Conservation (phyloP, 768 basidiomycete species). For the Phlegmacium glaucopus region DNA sequence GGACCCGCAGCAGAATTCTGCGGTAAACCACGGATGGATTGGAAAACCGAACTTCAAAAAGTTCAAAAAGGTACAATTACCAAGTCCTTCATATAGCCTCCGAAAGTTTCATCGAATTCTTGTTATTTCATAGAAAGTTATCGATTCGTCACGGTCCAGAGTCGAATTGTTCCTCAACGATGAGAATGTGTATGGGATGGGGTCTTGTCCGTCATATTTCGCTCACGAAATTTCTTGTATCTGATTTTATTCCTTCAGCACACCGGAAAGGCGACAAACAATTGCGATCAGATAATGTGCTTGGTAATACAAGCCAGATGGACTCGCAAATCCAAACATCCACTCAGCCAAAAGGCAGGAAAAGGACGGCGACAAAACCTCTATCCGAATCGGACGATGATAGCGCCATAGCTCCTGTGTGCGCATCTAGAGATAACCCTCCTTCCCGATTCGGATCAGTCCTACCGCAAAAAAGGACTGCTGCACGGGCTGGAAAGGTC, state of each 20-base stretch:
- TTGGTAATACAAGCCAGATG: conserved; percentile 15
- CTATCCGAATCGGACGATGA: conserved; percentile 32
- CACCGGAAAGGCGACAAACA: conserved; percentile 50
- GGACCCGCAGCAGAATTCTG: conserved; percentile 13
- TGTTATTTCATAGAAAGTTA: conserved; percentile 22
- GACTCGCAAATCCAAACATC: conserved; percentile 11
- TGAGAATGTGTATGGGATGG: conserved; percentile 54
- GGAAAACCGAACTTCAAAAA: conserved; percentile 71
- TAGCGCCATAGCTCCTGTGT: conserved; percentile 11
- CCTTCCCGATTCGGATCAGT: conserved; percentile 25
- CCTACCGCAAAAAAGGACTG: conserved; percentile 16
- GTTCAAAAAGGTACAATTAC: conserved; percentile 58
- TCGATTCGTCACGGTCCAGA: conserved; percentile 23
- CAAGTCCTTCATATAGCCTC: conserved; percentile 7
- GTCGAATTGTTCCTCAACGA: conserved; percentile 52
- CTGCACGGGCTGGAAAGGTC: conserved; percentile 19
- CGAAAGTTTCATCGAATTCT: background rate
- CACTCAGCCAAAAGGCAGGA: conserved; percentile 8
- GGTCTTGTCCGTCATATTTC: conserved; percentile 35
- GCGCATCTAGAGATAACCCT: conserved; percentile 21
- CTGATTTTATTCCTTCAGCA: conserved; percentile 28
- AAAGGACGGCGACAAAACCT: background rate
- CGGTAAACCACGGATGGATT: conserved; percentile 35
- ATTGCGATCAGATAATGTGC: conserved; percentile 17
- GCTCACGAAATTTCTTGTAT: background rate